phyloP scores from a whole-genome alignment of 2,329 filamentous ascomycete species.

The Colletotrichum orbiculare region DNA sequence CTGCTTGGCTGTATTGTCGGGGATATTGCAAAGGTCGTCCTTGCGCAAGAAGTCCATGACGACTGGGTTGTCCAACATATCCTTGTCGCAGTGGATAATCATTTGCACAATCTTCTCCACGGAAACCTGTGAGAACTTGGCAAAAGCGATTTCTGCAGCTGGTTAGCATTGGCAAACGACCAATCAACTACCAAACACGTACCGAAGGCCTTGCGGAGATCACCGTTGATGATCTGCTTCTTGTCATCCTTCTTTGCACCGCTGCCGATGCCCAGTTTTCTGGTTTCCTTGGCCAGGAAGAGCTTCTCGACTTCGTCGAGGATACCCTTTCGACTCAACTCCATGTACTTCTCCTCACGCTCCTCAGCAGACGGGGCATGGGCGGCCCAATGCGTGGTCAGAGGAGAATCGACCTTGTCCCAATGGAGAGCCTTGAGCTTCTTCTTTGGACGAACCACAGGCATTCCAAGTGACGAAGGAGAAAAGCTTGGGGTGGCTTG shows the following conservation, averaged over 20 bases:
- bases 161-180: background rate
- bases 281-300: conserved; percentile 97
- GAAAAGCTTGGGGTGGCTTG: conserved; percentile 67
- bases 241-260: conserved; percentile 87
- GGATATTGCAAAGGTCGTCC: conserved; percentile 91
- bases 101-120: conserved; percentile 89
- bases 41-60: conserved; percentile 97
- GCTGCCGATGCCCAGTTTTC: conserved; percentile 77
- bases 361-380: conserved; percentile 88
- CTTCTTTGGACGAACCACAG: conserved; percentile 93
- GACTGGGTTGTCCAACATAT: conserved; percentile 87
- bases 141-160: conserved; percentile 80
- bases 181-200: conserved; percentile 45
- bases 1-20: conserved; percentile 88
- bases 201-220: conserved; percentile 89
- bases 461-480: conserved; percentile 72
- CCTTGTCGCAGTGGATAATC: conserved; percentile 94
- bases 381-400: conserved; percentile 91
- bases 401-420: conserved; percentile 96
- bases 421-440: conserved; percentile 99
- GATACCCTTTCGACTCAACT: conserved; percentile 93
- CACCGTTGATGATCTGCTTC: conserved; percentile 94
- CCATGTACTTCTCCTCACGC: conserved; percentile 94
- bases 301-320: conserved; percentile 97
- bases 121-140: conserved; percentile 88